Base-by-base conservation (phyloP, 768 basidiomycete genomes). In the Lactarius quietus region DNA sequence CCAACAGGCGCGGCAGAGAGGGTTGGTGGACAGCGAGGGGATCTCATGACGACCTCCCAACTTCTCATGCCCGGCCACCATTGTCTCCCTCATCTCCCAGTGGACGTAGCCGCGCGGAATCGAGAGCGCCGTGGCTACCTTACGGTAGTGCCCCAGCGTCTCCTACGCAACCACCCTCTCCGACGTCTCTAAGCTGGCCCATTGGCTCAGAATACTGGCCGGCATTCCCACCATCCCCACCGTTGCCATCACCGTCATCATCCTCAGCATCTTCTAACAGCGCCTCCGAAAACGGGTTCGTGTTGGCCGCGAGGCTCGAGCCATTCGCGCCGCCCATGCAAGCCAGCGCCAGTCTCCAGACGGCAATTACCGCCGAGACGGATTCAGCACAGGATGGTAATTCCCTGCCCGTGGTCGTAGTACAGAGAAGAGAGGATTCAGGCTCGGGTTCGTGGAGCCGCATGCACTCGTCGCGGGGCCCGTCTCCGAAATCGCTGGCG, bases 271-370 rank as follows among this genome's bases (percentile, higher is more conserved):
- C 45, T 26, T 23, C 45, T 23, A 26, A 4, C 5, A 31, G 31
- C 3, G 17, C 28, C 29, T 8, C 31, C 29, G 52, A 31, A 20
- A 15, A 28, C 18, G 51, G 28, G 14, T 52, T 29, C 51, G 51
- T 29, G 10, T 15, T 18, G 17, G 23, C 51, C 5, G 26, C 18
- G 7, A 31, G 31, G 29, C 29, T 31, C 18, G 52, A 31, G 52
- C 26, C 28, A 31, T 54, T 54, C 52, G 52, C 52, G 52, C 52
- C 52, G 14, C 52, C 29, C 29, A 54, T 54, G 52, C 52, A 54
- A 15, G 52, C 52, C 52, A 54, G 28, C 52, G 9, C 52, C 18
- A 54, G 52, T 12, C 52, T 54, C 18, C 52, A 18, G 29, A 54
- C 52, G 17, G 29, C 52, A 7, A 54, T 54, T 17, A 54, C 52